Evolutionary conservation across 2,329 filamentous ascomycete genomes (phyloP).

Genomic region (Teratosphaeriaceae sp.): DNA sequence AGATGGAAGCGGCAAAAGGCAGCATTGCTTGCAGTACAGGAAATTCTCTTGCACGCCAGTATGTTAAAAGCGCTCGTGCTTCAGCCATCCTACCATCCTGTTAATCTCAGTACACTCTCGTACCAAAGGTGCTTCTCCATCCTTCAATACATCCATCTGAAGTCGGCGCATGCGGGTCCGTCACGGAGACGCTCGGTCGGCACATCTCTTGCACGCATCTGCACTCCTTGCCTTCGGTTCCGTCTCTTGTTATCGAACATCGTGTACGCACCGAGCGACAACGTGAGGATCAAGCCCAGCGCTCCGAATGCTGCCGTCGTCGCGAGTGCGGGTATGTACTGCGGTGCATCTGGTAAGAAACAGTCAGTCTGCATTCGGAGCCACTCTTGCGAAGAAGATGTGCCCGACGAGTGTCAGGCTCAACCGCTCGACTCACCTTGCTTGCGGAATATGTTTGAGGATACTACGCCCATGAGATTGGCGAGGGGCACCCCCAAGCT

Average conservation of each 20-base stretch:
- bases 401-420: no score
- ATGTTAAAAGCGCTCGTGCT: no score
- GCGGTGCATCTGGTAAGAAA: slow-evolving; percentile 61
- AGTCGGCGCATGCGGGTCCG: slow-evolving; percentile 37
- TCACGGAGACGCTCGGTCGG: slow-evolving; percentile 40
- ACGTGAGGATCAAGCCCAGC: slow-evolving; percentile 49
- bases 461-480: slow-evolving; percentile 68
- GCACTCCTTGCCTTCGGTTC: slow-evolving; percentile 48
- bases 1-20: no score
- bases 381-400: no score
- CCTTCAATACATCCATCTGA: slow-evolving; percentile 37
- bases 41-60: no score
- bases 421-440: no score
- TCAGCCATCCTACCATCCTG: no score
- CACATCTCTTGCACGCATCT: slow-evolving; percentile 46
- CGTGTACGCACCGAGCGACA: slow-evolving; percentile 57
- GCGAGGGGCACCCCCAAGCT: slow-evolving; percentile 67
- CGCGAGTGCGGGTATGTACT: slow-evolving; percentile 60
- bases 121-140: background rate
- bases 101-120: no score
- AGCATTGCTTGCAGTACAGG: no score
- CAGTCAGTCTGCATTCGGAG: no score
- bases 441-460: slow-evolving; percentile 61
- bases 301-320: slow-evolving; percentile 61
- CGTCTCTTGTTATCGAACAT: slow-evolving; percentile 56